Conservation (phyloP, 805 yeast species). For the Metschnikowia peoriensis region DNA sequence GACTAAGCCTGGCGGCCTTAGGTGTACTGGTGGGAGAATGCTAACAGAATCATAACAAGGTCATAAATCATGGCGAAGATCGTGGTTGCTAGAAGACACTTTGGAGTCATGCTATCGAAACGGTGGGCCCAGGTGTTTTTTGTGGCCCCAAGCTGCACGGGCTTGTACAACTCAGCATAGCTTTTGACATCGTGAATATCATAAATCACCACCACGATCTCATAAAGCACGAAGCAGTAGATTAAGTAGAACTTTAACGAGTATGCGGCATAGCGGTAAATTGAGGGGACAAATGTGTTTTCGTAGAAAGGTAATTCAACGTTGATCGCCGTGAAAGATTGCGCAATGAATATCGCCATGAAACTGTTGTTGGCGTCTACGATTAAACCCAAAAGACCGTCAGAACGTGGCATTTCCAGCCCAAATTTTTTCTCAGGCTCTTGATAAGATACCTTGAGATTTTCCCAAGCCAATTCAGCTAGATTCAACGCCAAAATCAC, state of each 20-base stretch:
- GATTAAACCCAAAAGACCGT: constrained; percentile 14
- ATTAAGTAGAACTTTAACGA: constrained; percentile 34
- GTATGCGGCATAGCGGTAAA: constrained; percentile 23
- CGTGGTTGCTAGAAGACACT: not conserved
- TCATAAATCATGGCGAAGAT: constrained; percentile 5
- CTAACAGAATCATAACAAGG: constrained; percentile 8
- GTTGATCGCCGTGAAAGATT: constrained; percentile 31
- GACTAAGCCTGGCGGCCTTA: not conserved
- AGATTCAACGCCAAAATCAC: constrained; percentile 16
- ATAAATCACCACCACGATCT: constrained; percentile 18
- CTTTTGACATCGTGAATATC: constrained; percentile 9
- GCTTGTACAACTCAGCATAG: constrained; percentile 15
- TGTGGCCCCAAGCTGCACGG: constrained; percentile 9
- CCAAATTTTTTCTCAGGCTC: constrained; percentile 2
- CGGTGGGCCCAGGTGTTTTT: constrained; percentile 1
- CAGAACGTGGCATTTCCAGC: not conserved
- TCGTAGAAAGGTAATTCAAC: constrained; percentile 19
- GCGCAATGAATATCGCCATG: constrained; percentile 35
- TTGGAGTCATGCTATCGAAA: not conserved
- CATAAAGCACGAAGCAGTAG: constrained; percentile 32
- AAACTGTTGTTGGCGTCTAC: constrained; percentile 32
- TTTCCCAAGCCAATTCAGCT: constrained; percentile 8
- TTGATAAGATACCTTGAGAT: not conserved
- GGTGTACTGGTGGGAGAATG: constrained; percentile 2
- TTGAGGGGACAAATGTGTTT: constrained; percentile 4